phyloP scores from a whole-genome alignment of 495 filamentous ascomycete species.

The Penicillium pancosmium region DNA sequence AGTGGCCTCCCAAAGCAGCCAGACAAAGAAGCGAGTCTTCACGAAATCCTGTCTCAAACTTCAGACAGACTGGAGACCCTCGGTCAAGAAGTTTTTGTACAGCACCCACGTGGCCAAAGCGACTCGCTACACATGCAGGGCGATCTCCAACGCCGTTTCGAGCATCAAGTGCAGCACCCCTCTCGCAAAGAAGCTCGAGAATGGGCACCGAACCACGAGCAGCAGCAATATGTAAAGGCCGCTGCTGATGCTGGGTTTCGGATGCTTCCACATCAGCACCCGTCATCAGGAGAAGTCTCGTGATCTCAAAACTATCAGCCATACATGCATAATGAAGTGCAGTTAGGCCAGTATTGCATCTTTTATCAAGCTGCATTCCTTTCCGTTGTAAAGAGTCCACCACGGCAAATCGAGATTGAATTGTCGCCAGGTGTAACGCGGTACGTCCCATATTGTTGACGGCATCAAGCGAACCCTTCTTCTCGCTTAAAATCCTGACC shows the following conservation, averaged over 20 bases:
- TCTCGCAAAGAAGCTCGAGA: conserved; percentile 41
- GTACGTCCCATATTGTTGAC: conserved; percentile 39
- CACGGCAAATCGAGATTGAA: conserved; percentile 42
- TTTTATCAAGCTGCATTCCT: conserved; percentile 25
- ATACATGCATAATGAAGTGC: conserved; percentile 52
- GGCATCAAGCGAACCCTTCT: conserved; percentile 29
- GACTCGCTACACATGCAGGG: conserved; percentile 40
- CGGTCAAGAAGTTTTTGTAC: conserved; percentile 42
- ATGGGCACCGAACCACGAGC: conserved; percentile 32
- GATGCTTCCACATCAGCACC: conserved; percentile 45
- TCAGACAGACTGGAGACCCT: conserved; percentile 36
- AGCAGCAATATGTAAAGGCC: conserved; percentile 47
- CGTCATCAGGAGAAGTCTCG: conserved; percentile 40
- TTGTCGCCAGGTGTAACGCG: conserved; percentile 45
- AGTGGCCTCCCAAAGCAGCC: conserved; percentile 44
- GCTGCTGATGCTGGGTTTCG: conserved; percentile 27
- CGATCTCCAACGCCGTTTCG: conserved; percentile 43
- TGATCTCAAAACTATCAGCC: conserved; percentile 36
- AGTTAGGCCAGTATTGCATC: conserved; percentile 34
- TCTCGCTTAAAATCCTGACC: conserved; percentile 37
- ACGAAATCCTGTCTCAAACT: conserved; percentile 28
- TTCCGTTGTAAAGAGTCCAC: conserved; percentile 42
- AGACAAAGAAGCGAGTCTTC: conserved; percentile 48
- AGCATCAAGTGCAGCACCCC: conserved; percentile 41
- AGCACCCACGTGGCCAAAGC: conserved; percentile 37